Percentiles rank a stretch among this genome's conserved stretches.
Conservation (phyloP, 75 land plant species). For the Picea sitchensis region DNA sequence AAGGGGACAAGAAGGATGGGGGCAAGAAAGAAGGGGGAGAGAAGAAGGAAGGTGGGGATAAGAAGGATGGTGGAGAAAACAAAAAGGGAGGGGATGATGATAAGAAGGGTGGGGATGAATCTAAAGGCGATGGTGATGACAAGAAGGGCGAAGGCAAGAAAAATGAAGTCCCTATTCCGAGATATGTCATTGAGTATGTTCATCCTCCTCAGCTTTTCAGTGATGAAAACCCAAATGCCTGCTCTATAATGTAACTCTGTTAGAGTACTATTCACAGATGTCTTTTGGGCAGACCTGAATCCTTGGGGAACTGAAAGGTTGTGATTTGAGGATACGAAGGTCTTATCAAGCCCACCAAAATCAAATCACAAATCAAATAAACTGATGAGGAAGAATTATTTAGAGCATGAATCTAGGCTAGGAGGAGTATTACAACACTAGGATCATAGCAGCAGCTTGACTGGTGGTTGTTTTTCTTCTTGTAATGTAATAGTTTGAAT, state of each 20-base stretch:
- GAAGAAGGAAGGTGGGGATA: conserved; percentile 22
- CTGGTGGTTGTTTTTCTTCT: too few relatives aligned
- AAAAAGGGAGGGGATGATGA: conserved; percentile 10
- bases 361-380: neutral
- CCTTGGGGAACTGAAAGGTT: conserved; percentile 1
- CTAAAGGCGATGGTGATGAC: neutral
- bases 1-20: conserved; percentile 22
- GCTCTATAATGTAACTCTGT: conserved; percentile 23
- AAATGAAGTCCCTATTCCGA: conserved; percentile 10
- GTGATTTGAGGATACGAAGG: neutral
- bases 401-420: neutral
- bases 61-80: conserved; percentile 20
- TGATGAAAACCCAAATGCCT: conserved; percentile 37
- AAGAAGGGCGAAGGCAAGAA: conserved; percentile 10
- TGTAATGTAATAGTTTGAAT: too few relatives aligned
- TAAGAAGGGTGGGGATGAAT: conserved; percentile 11
- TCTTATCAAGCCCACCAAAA: neutral
- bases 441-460: too few relatives aligned
- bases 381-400: neutral
- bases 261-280: neutral
- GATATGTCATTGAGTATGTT: conserved; percentile 14
- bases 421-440: too few relatives aligned
- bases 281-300: neutral
- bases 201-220: conserved; percentile 32
- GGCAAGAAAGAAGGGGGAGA: conserved; percentile 26